phyloP scores from a whole-genome alignment of 2,329 filamentous ascomycete genomes.

The Simplicillium sp. region DNA sequence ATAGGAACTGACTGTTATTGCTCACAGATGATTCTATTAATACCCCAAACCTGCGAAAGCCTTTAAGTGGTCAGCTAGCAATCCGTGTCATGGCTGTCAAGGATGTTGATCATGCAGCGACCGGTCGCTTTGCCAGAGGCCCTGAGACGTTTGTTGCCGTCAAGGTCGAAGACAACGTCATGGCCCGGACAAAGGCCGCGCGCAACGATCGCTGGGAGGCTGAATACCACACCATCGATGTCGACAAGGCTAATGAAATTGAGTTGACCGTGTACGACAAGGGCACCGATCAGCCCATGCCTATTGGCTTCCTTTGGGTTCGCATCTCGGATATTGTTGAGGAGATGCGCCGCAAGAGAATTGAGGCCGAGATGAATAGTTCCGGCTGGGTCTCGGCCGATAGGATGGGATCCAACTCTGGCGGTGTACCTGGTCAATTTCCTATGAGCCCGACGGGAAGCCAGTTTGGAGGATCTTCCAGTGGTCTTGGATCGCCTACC shows the following conservation, averaged over 20 bases:
- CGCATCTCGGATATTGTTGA: conserved; percentile 95
- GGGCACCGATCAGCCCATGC: conserved; percentile 78
- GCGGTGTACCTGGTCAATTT: conserved; percentile 43
- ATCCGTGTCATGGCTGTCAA: conserved; percentile 82
- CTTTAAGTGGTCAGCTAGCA: conserved; percentile 82
- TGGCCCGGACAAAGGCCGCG: conserved; percentile 77
- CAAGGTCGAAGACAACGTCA: conserved; percentile 91
- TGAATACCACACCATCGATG: conserved; percentile 83
- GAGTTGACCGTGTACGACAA: conserved; percentile 98
- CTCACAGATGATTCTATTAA: conserved; percentile 95
- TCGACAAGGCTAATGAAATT: conserved; percentile 97
- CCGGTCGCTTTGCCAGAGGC: conserved; percentile 73
- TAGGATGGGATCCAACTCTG: conserved; percentile 62
- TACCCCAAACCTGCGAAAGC: conserved; percentile 87
- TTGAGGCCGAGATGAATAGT: conserved; percentile 89
- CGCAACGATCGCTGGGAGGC: conserved; percentile 86
- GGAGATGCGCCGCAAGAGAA: conserved; percentile 93
- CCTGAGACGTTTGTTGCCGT: conserved; percentile 94
- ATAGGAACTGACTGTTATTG: conserved; percentile 12
- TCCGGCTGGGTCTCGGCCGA: conserved; percentile 97
- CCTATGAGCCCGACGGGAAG: conserved; percentile 41
- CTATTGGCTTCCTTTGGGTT: conserved; percentile 93
- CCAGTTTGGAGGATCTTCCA: conserved; percentile 29
- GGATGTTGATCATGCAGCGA: conserved; percentile 88
- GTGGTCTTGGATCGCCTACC: conserved; percentile 9